These are phyloP conservation scores for Chaetomidium leptoderma DNA, from an alignment of 495 filamentous ascomycete genomes.

Conservation along the genomic window DNA sequence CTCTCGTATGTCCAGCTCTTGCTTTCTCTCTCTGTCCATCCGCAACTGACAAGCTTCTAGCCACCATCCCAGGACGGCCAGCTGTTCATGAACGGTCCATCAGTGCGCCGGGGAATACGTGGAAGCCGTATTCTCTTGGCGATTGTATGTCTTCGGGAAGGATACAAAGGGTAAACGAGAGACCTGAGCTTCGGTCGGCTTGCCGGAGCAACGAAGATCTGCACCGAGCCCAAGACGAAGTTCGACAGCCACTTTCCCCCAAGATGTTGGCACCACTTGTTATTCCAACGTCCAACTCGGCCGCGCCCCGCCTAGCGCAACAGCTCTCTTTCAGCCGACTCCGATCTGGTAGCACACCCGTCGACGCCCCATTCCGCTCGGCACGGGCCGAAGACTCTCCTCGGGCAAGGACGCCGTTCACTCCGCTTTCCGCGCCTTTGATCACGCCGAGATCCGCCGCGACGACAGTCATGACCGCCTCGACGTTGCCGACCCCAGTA, in stretches of 20 bases:
- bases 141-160: constrained; percentile 36
- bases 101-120: constrained; percentile 55
- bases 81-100: constrained; percentile 63
- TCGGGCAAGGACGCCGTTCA: constrained; percentile 40
- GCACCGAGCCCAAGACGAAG: constrained; percentile 13
- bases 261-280: constrained; percentile 49
- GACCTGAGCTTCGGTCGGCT: constrained; percentile 19
- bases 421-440: constrained; percentile 38
- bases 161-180: constrained; percentile 31
- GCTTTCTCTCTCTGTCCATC: neutral
- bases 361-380: constrained; percentile 33
- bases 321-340: constrained; percentile 40
- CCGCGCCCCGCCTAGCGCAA: constrained; percentile 34
- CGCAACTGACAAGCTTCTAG: constrained; percentile 42
- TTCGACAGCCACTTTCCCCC: constrained; percentile 45
- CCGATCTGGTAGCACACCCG: constrained; percentile 37
- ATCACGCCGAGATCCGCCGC: constrained; percentile 40
- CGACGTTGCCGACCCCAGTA: constrained; percentile 44
- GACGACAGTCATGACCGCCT: constrained; percentile 39
- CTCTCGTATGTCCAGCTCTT: constrained; percentile 58
- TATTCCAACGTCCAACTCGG: constrained; percentile 43
- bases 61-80: constrained; percentile 68
- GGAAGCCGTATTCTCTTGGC: constrained; percentile 43
- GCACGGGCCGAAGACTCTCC: constrained; percentile 45
- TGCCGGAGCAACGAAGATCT: constrained; percentile 20